Evolutionary conservation across 2,329 filamentous ascomycete species (phyloP).

Genomic region (Metarhizium anisopliae): DNA sequence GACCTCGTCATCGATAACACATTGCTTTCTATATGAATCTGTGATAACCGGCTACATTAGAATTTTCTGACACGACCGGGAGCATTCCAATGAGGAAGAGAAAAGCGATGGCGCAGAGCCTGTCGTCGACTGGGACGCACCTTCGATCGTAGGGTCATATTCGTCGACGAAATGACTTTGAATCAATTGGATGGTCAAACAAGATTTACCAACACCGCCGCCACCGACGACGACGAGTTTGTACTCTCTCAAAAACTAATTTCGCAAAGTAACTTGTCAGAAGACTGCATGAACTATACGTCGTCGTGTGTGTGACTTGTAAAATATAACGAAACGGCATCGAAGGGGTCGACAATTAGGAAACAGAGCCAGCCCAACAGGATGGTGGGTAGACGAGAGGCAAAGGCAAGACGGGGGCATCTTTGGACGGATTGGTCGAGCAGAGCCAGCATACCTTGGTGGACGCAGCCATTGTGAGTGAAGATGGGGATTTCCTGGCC

Average conservation of each 20-base stretch:
- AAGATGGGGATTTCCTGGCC: neutral
- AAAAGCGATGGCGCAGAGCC: neutral
- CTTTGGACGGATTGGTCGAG: neutral
- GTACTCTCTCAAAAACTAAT: conserved; percentile 79
- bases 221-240: conserved; percentile 96
- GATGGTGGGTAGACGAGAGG: neutral
- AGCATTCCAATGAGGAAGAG: neutral
- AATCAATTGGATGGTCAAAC: conserved; percentile 93
- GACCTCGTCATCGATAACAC: conserved; percentile 96
- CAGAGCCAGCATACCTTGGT: conserved; percentile 22
- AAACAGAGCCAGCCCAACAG: neutral
- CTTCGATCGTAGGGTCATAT: conserved; percentile 99
- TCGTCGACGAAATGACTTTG: conserved; percentile 98
- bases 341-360: neutral
- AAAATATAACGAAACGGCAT: neutral
- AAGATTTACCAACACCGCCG: conserved; percentile 98
- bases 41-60: conserved; percentile 8
- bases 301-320: neutral
- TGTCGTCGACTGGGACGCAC: conserved; percentile 32
- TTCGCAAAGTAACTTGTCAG: neutral
- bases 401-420: neutral
- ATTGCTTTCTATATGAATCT: conserved; percentile 99
- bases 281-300: neutral
- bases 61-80: neutral
- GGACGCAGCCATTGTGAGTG: conserved; percentile 24